A percentile compares a stretch with the other conserved stretches of the same genome.
These are phyloP conservation scores for Parathielavia hyrcaniae DNA, from an alignment of 495 filamentous ascomycete genomes.

Conservation along the genomic window DNA sequence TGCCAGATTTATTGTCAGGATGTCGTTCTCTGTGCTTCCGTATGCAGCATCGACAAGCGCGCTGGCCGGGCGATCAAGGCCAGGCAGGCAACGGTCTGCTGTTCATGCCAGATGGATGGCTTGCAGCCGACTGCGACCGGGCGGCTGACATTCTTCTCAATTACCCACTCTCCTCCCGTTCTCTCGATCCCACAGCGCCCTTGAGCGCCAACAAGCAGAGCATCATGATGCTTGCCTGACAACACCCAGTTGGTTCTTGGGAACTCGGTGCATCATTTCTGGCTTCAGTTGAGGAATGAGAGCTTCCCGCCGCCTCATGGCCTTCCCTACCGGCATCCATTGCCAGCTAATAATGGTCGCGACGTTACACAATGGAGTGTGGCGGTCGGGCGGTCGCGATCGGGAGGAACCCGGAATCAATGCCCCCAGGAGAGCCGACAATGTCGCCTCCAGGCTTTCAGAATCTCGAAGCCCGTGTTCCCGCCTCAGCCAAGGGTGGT, in stretches of 20 bases:
- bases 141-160: background rate
- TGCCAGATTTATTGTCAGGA: too few relatives aligned
- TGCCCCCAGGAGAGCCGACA: background rate
- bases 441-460: constrained; percentile 8
- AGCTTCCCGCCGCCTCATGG: background rate
- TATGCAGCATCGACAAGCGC: too few relatives aligned
- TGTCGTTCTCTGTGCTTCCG: too few relatives aligned
- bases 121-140: background rate
- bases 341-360: background rate
- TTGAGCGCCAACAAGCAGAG: background rate
- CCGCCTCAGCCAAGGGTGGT: background rate
- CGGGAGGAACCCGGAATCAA: background rate
- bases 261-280: too few relatives aligned
- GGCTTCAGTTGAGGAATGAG: background rate
- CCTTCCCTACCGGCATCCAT: background rate
- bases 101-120: background rate
- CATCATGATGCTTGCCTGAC: background rate
- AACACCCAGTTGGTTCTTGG: background rate
- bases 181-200: background rate
- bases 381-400: background rate
- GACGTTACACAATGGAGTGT: constrained; percentile 1
- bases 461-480: background rate
- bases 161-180: background rate
- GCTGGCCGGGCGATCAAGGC: too few relatives aligned
- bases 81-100: background rate